Evolutionary conservation across 2,329 filamentous ascomycete species (phyloP), one percentile per base, ranked within the genome.

Genomic region (Calonectria henricotiae): DNA sequence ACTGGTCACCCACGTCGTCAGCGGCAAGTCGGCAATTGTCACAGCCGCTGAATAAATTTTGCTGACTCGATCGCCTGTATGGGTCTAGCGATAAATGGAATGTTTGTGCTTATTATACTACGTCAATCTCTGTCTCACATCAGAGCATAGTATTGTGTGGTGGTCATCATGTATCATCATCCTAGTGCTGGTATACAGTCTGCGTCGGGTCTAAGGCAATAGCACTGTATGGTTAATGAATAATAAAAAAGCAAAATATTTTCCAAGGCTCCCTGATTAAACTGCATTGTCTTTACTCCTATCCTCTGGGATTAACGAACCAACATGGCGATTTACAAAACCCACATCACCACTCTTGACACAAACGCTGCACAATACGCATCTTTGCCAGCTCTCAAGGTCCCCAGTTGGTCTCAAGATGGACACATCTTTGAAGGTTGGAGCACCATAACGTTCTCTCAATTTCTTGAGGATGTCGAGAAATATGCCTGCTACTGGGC

Each of bases 401-500:
- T 60, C 1, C 65, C 73, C 6, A 58, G 51, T 8, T 30, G 43
- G 11, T 23, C 55, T 27, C 54, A 55, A 11, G 3, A 47, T 0
- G 30, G 39, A 2, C 63, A 66, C 1, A 11, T 30, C 12, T 27
- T 27, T 23, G 35, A 58, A 17, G 51, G 35, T 11, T 76, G 73
- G 61, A 68, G 67, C 3, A 65, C 71, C 2, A 25, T 76, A 12
- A 67, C 69, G 2, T 76, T 65, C 8, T 20, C 63, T 15, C 43
- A 62, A 1, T 74, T 76, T 1, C n/a, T 65, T 7, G 44, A 37
- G 1, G 65, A 76, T n/a, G 60, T 75, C 1, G 58, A 74, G 7
- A 35, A 61, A 11, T 64, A 62, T 6, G 69, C 73, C 1, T 54
- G 60, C 1, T 73, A 73, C 23, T 76, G 74, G 74, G 67, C 60